A percentile compares a stretch with the other conserved stretches of the same genome.
Conservation (phyloP, 805 yeast genomes). For the Lachancea dasiensis region DNA sequence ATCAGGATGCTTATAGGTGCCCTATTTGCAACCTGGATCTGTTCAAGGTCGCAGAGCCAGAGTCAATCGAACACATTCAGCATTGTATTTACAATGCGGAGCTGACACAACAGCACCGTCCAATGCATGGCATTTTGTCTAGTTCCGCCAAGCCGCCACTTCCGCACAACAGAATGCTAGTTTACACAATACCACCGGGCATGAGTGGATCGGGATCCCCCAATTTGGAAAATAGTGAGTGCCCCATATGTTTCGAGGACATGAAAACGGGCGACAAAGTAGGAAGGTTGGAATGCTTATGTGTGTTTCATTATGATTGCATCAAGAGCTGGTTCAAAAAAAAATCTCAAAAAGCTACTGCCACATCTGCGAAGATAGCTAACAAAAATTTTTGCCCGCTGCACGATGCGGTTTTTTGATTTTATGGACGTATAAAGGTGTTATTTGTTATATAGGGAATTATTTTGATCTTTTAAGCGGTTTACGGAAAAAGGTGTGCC, state of each 20-base stretch:
- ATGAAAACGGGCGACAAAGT: slow-evolving; percentile 80
- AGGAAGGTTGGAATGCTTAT: slow-evolving; percentile 87
- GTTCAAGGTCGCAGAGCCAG: slow-evolving; percentile 8
- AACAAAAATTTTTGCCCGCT: slow-evolving; percentile 44
- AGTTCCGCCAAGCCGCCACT: slow-evolving; percentile 19
- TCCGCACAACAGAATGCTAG: slow-evolving; percentile 70
- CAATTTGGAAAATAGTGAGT: slow-evolving; percentile 50
- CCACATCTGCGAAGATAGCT: slow-evolving; percentile 28
- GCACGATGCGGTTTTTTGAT: slow-evolving; percentile 37
- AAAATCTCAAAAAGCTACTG: slow-evolving; percentile 48
- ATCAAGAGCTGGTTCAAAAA: slow-evolving; percentile 86
- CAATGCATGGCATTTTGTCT: too few species aligned
- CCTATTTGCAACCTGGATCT: slow-evolving; percentile 35
- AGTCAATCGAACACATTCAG: slow-evolving; percentile 52
- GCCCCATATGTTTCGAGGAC: slow-evolving; percentile 92
- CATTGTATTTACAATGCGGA: slow-evolving; percentile 58
- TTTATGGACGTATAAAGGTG: slow-evolving; percentile 5
- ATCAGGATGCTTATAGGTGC: slow-evolving; percentile 32
- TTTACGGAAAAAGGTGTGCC: too few species aligned
- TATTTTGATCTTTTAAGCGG: slow-evolving; percentile 2
- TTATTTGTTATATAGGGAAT: slow-evolving; percentile 1
- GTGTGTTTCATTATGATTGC: slow-evolving; percentile 89
- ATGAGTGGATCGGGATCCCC: background rate
- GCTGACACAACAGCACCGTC: slow-evolving; percentile 44
- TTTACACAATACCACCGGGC: slow-evolving; percentile 42